Evolutionary conservation across 805 yeast species (phyloP), one percentile per base, ranked within the genome.

Genomic region (Ogataea minuta): DNA sequence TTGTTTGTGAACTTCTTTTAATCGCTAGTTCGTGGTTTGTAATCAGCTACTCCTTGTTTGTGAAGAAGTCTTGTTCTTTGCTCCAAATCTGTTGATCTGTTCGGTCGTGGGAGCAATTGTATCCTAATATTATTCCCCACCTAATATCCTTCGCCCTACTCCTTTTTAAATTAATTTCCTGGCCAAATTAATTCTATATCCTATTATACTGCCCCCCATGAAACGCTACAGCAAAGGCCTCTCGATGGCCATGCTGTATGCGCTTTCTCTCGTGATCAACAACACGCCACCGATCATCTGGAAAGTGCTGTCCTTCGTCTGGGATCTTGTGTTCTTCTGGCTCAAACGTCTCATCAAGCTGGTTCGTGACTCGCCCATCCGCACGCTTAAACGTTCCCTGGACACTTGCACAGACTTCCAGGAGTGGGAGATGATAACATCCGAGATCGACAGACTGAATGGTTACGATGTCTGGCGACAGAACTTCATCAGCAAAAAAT

Each of bases 401-500:
- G 72, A 72, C 13, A 63, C 63, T 14, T 81, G 83, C 13, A 66
- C 70, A 29, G 71, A 74, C 13, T 85, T 78, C 57, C 76, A 72
- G 27, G 91, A 85, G 41, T 91, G 95, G 91, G 80, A 73, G 46
- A 63, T 60, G 14, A 70, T 63, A 14, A 79, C 81, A 0, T 57
- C 61, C 5, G 60, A 66, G 32, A 67, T 78, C 1, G 84, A 78
- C 44, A 66, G 66, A 28, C 57, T 74, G 9, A 68, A 76, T 1
- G 80, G 80, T 5, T 71, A 74, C 13, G 77, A 76, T 46, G 52
- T 74, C 14, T 77, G 95, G 95, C 70, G 96, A 43, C 85, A 87
- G 46, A 87, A 89, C 56, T 88, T 90, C 49, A 78, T 81, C 21
- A 82, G 91, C 25, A 74, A 74, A 44, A 79, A 83, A 51, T 91